Conservation (phyloP, 1,139 yeast genomes). For the Saccharomyces hybrid region DNA sequence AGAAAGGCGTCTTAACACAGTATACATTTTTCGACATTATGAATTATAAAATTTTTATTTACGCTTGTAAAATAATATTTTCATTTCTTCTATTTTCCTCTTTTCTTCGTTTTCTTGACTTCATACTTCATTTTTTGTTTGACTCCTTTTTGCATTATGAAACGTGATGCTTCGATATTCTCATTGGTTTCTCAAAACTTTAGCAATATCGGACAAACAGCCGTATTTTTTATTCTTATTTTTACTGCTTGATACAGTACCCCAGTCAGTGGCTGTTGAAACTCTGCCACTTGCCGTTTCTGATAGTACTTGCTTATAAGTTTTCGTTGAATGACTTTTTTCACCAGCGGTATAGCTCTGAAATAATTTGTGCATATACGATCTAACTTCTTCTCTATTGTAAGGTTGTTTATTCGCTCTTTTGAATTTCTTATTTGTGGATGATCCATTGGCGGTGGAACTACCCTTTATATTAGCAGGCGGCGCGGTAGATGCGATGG, state of each 20-base stretch:
- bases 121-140: not conserved
- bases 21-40: not conserved
- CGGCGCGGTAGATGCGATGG: not conserved
- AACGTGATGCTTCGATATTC: not conserved
- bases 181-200: conserved; percentile 15
- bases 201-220: conserved; percentile 24
- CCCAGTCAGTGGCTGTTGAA: conserved; percentile 24
- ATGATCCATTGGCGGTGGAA: conserved; percentile 2
- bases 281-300: conserved; percentile 3
- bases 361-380: conserved; percentile 19
- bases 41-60: not conserved
- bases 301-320: conserved; percentile 1
- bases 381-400: conserved; percentile 25
- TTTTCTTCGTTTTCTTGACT: not conserved
- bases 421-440: conserved; percentile 1
- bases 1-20: not conserved
- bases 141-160: not conserved
- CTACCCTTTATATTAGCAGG: not conserved
- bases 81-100: not conserved
- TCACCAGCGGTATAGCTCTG: conserved; percentile 10
- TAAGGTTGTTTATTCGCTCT: conserved; percentile 17
- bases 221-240: conserved; percentile 28
- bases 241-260: conserved; percentile 22
- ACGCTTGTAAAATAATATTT: not conserved
- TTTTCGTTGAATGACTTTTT: conserved; percentile 2